Evolutionary conservation across 164 flowering plant species (phyloP).

Genomic region (Annona cherimola): DNA sequence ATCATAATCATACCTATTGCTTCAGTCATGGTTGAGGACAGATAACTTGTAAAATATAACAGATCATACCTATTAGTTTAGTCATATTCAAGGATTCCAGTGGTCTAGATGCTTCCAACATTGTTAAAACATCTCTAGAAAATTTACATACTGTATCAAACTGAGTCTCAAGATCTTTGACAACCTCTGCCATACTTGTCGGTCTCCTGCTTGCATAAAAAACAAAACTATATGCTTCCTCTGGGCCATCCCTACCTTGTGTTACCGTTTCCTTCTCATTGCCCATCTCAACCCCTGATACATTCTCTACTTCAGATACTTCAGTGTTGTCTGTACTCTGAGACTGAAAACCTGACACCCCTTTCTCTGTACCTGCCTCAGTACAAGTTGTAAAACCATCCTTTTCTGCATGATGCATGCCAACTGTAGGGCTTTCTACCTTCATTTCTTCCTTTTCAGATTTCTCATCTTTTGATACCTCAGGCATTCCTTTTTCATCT

Average conservation of each 20-base stretch:
- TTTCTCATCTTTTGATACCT: slow-evolving; percentile 15
- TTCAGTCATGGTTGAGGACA: not conserved
- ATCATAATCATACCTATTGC: too few relatives aligned
- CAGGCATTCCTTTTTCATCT: slow-evolving; percentile 91
- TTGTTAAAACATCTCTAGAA: slow-evolving; percentile 60
- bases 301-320: slow-evolving; percentile 38
- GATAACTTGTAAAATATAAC: not conserved
- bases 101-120: slow-evolving; percentile 70
- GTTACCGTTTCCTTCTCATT: slow-evolving; percentile 37
- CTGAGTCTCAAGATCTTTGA: slow-evolving; percentile 79
- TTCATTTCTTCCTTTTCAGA: slow-evolving; percentile 70
- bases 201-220: slow-evolving; percentile 78
- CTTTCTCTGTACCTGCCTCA: slow-evolving; percentile 39
- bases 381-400: slow-evolving; percentile 35
- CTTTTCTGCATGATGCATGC: slow-evolving; percentile 23
- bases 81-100: slow-evolving; percentile 48
- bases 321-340: slow-evolving; percentile 30
- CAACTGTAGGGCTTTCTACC: not conserved
- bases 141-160: slow-evolving; percentile 56
- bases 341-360: slow-evolving; percentile 23
- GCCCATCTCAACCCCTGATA: slow-evolving; percentile 32
- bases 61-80: slow-evolving; percentile 61
- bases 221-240: slow-evolving; percentile 77
- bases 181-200: slow-evolving; percentile 83
- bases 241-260: slow-evolving; percentile 33